Evolutionary conservation across 495 filamentous ascomycete genomes (phyloP).

Genomic region (Peziza echinospora): DNA sequence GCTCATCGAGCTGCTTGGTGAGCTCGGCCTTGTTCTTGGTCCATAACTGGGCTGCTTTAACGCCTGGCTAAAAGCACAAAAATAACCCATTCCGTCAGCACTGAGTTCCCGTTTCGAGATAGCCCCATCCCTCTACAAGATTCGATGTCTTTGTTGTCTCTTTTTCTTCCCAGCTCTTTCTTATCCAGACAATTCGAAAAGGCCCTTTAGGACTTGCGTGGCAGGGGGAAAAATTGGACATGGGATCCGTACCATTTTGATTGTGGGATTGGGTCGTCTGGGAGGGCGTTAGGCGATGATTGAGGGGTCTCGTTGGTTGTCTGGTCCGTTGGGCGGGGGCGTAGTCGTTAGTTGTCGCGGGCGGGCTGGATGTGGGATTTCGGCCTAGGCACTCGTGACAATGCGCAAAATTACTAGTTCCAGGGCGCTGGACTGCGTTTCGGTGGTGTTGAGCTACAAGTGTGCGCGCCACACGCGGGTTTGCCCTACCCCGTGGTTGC

Average conservation of each 20-base stretch:
- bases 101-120: constrained; percentile 1
- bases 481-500: too few relatives aligned
- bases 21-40: constrained; percentile 97
- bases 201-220: neutral
- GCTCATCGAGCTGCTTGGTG: constrained; percentile 72
- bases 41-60: constrained; percentile 91
- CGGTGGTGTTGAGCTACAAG: too few relatives aligned
- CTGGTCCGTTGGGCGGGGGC: too few relatives aligned
- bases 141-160: constrained; percentile 4
- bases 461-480: too few relatives aligned
- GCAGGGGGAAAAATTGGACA: constrained; percentile 1
- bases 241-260: constrained; percentile 29
- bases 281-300: constrained; percentile 15
- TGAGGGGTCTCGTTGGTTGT: too few relatives aligned
- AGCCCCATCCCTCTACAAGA: constrained; percentile 1
- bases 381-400: constrained; percentile 16
- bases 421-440: too few relatives aligned
- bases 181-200: constrained; percentile 5
- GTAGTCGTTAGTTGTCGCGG: too few relatives aligned
- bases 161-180: neutral
- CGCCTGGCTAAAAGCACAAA: constrained; percentile 23
- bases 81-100: constrained; percentile 4
- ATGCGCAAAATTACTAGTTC: constrained; percentile 17
- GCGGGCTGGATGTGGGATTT: constrained; percentile 21
- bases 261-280: constrained; percentile 18